Conservation (phyloP, 2,329 filamentous ascomycete genomes). For the Phialocephala sp. region DNA sequence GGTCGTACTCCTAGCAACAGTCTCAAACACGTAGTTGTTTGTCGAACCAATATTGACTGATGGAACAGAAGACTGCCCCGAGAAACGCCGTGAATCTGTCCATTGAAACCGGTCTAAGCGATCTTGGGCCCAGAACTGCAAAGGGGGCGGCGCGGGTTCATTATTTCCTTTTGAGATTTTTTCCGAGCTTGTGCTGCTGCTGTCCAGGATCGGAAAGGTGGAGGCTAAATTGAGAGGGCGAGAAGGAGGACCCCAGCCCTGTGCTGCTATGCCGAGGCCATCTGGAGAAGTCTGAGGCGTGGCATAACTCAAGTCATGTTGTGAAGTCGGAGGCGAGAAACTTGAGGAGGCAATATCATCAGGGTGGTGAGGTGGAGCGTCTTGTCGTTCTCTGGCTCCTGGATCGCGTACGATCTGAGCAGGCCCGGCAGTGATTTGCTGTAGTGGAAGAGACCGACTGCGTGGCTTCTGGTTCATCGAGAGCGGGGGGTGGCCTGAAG, state of each 20-base stretch:
- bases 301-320: not conserved
- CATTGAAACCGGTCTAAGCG: not conserved
- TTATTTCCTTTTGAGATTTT: not conserved
- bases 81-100: not conserved
- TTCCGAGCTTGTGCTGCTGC: not conserved
- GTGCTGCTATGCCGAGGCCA: too few relatives aligned
- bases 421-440: not conserved
- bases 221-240: not conserved
- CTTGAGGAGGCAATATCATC: too few relatives aligned
- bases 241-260: not conserved
- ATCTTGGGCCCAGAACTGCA: not conserved
- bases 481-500: not conserved
- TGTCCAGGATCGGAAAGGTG: not conserved
- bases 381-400: not conserved
- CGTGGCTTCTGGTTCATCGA: not conserved
- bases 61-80: slow-evolving; percentile 3
- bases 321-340: not conserved
- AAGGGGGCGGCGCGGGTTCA: not conserved
- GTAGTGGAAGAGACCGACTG: not conserved
- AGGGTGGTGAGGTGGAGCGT: not conserved
- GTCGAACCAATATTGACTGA: not conserved
- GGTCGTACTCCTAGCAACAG: not conserved
- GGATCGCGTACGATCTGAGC: not conserved
- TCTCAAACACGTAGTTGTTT: slow-evolving; percentile 3
- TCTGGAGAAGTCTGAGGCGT: not conserved